Conservation (phyloP, 2,329 filamentous ascomycete genomes). For the Nannizzia gypsea region DNA sequence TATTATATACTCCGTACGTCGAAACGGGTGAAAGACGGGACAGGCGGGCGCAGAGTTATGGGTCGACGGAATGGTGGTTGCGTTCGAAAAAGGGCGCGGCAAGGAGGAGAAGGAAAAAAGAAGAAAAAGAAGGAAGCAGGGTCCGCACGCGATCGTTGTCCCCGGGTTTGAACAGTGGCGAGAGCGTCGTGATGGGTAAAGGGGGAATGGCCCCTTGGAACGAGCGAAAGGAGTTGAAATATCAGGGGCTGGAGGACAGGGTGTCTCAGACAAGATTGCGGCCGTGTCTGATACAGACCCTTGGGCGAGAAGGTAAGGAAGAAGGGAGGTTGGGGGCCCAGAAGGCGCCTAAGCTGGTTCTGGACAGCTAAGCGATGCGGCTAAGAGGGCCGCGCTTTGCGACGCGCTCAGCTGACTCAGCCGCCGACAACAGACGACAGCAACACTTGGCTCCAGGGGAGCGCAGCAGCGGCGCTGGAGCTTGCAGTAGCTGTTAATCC, state of each 20-base stretch:
- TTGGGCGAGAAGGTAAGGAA: background rate
- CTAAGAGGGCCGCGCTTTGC: background rate
- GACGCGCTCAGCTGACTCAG: slow-evolving; percentile 1
- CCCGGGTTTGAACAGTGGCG: background rate
- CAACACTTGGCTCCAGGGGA: slow-evolving; percentile 3
- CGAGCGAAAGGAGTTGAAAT: background rate
- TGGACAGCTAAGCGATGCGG: slow-evolving; percentile 6
- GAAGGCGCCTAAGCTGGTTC: slow-evolving; percentile 6
- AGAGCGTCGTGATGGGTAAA: background rate
- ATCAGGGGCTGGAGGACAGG: background rate
- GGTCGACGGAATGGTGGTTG: background rate
- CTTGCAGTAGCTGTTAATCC: slow-evolving; percentile 1
- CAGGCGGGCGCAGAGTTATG: background rate
- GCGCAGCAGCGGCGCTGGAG: background rate
- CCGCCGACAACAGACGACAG: background rate
- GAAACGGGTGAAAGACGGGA: background rate
- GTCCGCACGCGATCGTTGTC: background rate
- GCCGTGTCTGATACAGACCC: slow-evolving; percentile 1
- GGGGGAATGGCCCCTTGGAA: background rate
- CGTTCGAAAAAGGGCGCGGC: background rate
- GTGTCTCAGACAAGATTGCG: slow-evolving; percentile 1
- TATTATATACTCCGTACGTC: background rate
- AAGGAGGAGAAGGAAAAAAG: background rate
- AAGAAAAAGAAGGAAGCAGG: background rate
- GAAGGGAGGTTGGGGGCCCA: background rate